phyloP scores from a whole-genome alignment of 2,329 filamentous ascomycete species.

The Aulographum hederae region DNA sequence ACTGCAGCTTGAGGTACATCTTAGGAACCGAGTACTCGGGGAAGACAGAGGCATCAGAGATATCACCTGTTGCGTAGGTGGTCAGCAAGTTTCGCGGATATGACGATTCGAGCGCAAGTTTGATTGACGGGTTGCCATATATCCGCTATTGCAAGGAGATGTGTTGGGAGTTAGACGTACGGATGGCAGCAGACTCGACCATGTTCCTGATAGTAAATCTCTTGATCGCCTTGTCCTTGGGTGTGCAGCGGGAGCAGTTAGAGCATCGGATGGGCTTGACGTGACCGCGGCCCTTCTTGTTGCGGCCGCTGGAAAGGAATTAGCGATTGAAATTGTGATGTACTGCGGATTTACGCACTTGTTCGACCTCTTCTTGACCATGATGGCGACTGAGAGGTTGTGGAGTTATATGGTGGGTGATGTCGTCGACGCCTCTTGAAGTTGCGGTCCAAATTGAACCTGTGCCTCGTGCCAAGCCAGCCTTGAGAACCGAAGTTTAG shows the following conservation, averaged over 20 bases:
- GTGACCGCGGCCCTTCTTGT: constrained; percentile 99
- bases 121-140: background rate
- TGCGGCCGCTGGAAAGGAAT: constrained; percentile 57
- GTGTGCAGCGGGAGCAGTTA: constrained; percentile 67
- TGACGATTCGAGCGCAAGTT: constrained; percentile 1
- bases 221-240: constrained; percentile 99
- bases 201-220: constrained; percentile 99
- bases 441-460: too few species aligned
- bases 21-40: constrained; percentile 98
- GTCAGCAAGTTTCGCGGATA: constrained; percentile 1
- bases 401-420: background rate
- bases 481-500: too few species aligned
- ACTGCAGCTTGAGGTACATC: constrained; percentile 99
- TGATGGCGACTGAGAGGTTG: constrained; percentile 33
- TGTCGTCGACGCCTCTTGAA: too few species aligned
- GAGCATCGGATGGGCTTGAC: constrained; percentile 96
- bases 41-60: constrained; percentile 99
- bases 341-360: constrained; percentile 33
- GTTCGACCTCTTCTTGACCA: constrained; percentile 62
- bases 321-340: constrained; percentile 13
- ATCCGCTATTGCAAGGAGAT: background rate
- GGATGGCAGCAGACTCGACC: constrained; percentile 98
- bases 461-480: too few species aligned
- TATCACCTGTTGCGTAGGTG: constrained; percentile 60
- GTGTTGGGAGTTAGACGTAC: constrained; percentile 54